phyloP scores from a whole-genome alignment of 2,329 filamentous ascomycete species.

The Zymoseptoria passerinii region DNA sequence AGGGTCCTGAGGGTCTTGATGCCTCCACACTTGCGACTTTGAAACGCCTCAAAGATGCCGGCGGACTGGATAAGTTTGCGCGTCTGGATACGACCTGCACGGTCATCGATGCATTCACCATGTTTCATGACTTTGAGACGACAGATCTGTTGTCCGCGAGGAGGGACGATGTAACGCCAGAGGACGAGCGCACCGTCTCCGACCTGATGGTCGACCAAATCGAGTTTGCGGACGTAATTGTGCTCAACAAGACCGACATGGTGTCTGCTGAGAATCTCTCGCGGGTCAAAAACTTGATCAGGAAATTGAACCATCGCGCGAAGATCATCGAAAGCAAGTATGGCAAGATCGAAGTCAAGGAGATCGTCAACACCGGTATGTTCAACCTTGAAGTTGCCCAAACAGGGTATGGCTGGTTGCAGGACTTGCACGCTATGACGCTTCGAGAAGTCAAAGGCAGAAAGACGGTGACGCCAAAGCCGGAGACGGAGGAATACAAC shows the following conservation, averaged over 20 bases:
- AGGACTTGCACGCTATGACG: slow-evolving; percentile 61
- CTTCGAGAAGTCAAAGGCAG: slow-evolving; percentile 48
- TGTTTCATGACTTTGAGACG: slow-evolving; percentile 65
- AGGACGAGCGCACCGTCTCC: slow-evolving; percentile 66
- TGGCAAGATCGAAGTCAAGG: slow-evolving; percentile 51
- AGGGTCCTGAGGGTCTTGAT: slow-evolving; percentile 17
- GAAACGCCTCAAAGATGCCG: slow-evolving; percentile 37
- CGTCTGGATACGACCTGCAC: slow-evolving; percentile 64
- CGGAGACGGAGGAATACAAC: slow-evolving; percentile 59
- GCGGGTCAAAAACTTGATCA: slow-evolving; percentile 22
- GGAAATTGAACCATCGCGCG: slow-evolving; percentile 57
- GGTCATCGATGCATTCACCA: slow-evolving; percentile 64
- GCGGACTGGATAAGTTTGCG: slow-evolving; percentile 58
- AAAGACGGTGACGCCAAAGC: slow-evolving; percentile 54
- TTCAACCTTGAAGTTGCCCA: slow-evolving; percentile 59
- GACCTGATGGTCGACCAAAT: slow-evolving; percentile 71
- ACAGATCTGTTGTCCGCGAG: slow-evolving; percentile 58
- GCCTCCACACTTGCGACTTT: slow-evolving; percentile 19
- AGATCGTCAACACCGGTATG: slow-evolving; percentile 57
- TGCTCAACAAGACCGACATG: slow-evolving; percentile 62
- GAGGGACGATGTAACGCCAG: slow-evolving; percentile 50
- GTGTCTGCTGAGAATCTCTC: slow-evolving; percentile 39
- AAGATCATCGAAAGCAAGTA: slow-evolving; percentile 55
- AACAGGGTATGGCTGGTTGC: slow-evolving; percentile 60
- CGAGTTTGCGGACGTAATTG: slow-evolving; percentile 66